Conservation (phyloP, 352 stramenopile species). For the Phytopythium vexans region DNA sequence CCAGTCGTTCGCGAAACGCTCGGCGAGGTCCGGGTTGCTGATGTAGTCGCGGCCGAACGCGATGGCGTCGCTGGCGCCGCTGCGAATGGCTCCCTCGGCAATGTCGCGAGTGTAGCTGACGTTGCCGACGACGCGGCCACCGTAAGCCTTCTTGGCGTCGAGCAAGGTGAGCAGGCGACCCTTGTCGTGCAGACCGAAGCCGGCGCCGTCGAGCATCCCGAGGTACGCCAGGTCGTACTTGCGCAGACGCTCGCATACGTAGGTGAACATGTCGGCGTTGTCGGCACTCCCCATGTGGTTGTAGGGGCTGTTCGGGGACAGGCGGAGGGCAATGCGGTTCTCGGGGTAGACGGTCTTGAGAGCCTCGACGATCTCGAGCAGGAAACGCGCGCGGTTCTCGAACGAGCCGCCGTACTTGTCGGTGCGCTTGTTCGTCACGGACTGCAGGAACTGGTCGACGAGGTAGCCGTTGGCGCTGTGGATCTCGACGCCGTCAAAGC, state of each 20-base stretch:
- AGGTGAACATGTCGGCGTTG: slow-evolving; percentile 42
- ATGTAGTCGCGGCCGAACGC: slow-evolving; percentile 30
- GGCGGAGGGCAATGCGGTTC: slow-evolving; percentile 20
- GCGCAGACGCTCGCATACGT: slow-evolving; percentile 26
- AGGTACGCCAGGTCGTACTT: slow-evolving; percentile 25
- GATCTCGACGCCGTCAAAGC: slow-evolving; percentile 52
- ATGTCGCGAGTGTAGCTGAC: slow-evolving; percentile 16
- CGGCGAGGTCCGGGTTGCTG: slow-evolving; percentile 26
- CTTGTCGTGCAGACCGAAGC: slow-evolving; percentile 9
- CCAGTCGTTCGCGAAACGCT: slow-evolving; percentile 2
- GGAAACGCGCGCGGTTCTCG: slow-evolving; percentile 73
- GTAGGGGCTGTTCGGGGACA: slow-evolving; percentile 26
- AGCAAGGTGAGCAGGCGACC: slow-evolving; percentile 6
- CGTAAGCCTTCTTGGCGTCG: slow-evolving; percentile 16
- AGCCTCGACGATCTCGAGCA: slow-evolving; percentile 60
- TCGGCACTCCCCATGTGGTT: slow-evolving; percentile 26
- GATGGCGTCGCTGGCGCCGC: slow-evolving; percentile 19
- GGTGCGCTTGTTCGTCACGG: slow-evolving; percentile 58
- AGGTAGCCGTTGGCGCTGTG: slow-evolving; percentile 90
- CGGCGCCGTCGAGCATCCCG: slow-evolving; percentile 12
- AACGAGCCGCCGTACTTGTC: slow-evolving; percentile 84
- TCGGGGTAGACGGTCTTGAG: slow-evolving; percentile 27
- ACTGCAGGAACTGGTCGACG: slow-evolving; percentile 84
- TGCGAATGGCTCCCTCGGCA: slow-evolving; percentile 16
- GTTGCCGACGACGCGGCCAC: slow-evolving; percentile 12